Evolutionary conservation across 2,329 filamentous ascomycete genomes (phyloP).

Genomic region (Plectosphaerella sp.): DNA sequence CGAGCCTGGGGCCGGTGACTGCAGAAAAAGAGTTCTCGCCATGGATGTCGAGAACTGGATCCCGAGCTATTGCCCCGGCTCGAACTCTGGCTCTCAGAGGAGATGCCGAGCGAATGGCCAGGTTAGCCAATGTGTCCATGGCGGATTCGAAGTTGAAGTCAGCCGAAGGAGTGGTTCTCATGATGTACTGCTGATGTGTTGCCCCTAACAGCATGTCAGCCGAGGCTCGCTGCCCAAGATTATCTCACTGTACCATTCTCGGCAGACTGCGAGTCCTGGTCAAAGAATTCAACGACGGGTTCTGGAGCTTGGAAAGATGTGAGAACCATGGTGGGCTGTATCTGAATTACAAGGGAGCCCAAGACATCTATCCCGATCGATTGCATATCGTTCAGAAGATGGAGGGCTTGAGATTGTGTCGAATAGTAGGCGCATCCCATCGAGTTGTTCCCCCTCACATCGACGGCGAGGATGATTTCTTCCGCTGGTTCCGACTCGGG

Average conservation of each 20-base stretch:
- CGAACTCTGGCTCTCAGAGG: neutral
- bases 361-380: slow-evolving; percentile 64
- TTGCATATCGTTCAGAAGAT: slow-evolving; percentile 72
- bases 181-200: slow-evolving; percentile 17
- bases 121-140: slow-evolving; percentile 58
- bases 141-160: slow-evolving; percentile 70
- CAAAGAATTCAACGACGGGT: slow-evolving; percentile 24
- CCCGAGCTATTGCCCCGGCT: neutral
- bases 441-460: slow-evolving; percentile 64
- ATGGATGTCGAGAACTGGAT: neutral
- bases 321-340: slow-evolving; percentile 52
- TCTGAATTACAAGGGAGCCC: slow-evolving; percentile 54
- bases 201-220: neutral
- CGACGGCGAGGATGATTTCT: slow-evolving; percentile 76
- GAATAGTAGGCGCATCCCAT: slow-evolving; percentile 85
- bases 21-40: neutral
- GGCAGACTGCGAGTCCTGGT: slow-evolving; percentile 12
- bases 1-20: slow-evolving; percentile 50
- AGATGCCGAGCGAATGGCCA: slow-evolving; percentile 40
- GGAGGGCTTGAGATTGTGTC: slow-evolving; percentile 63
- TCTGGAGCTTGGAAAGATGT: slow-evolving; percentile 43
- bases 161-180: slow-evolving; percentile 64
- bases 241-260: slow-evolving; percentile 6
- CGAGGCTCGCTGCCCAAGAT: neutral
- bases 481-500: neutral